Evolutionary conservation across 1,284 basidiomycete species (phyloP).

Genomic region (Heterobasidion irregulare): DNA sequence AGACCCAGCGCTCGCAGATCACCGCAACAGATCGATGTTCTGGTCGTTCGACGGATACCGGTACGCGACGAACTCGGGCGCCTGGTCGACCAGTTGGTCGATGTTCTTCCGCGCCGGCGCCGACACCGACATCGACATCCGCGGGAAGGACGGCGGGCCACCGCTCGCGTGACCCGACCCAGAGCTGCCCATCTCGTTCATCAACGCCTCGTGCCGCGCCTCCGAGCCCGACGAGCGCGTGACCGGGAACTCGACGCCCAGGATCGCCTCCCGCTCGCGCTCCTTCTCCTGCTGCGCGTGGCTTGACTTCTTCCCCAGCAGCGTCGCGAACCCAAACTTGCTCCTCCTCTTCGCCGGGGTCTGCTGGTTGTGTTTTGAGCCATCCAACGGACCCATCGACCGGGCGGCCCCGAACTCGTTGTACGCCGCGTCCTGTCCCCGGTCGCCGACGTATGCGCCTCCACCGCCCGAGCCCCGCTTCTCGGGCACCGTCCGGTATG

Average conservation of each 20-base stretch:
- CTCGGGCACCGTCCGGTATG: conserved; percentile 37
- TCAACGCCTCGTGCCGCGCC: conserved; percentile 27
- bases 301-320: conserved; percentile 50
- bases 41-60: conserved; percentile 74
- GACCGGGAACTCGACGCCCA: conserved; percentile 17
- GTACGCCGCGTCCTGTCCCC: conserved; percentile 30
- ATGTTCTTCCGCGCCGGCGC: conserved; percentile 55
- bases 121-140: conserved; percentile 45
- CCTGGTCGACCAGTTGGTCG: conserved; percentile 71
- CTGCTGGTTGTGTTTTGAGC: conserved; percentile 30
- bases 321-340: conserved; percentile 53
- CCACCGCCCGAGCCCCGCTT: conserved; percentile 2
- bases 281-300: conserved; percentile 10
- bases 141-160: conserved; percentile 21
- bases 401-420: conserved; percentile 64
- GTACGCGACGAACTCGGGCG: conserved; percentile 74
- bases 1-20: conserved; percentile 5
- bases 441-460: conserved; percentile 6
- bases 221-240: conserved; percentile 24
- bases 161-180: conserved; percentile 18
- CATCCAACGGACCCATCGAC: conserved; percentile 48
- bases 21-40: conserved; percentile 46
- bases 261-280: conserved; percentile 3
- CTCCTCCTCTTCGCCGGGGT: conserved; percentile 55
- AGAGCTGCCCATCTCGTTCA: conserved; percentile 33